Evolutionary conservation across 1,284 basidiomycete species (phyloP).

Genomic region (Xerocomus cyaneibrunnescens): DNA sequence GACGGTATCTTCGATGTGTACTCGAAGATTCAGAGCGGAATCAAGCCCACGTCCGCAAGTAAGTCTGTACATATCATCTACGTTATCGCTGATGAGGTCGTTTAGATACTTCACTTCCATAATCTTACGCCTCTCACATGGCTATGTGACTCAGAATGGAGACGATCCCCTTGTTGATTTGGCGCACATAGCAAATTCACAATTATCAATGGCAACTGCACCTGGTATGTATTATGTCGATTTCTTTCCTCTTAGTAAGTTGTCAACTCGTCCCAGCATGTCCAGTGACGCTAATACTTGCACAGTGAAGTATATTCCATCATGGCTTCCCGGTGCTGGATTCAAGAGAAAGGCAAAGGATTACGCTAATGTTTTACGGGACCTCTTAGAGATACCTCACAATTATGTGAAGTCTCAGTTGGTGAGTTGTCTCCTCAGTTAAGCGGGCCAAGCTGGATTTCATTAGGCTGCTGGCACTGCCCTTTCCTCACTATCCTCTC

Average conservation of each 20-base stretch:
- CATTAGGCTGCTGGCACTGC: conserved; percentile 47
- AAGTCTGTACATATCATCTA: background rate
- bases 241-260: conserved; percentile 15
- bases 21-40: conserved; percentile 9
- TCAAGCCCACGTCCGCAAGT: conserved; percentile 22
- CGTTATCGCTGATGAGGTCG: background rate
- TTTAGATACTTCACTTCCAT: conserved; percentile 20
- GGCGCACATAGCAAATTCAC: conserved; percentile 17
- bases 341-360: conserved; percentile 50
- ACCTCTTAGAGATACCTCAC: conserved; percentile 51
- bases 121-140: conserved; percentile 22
- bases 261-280: background rate
- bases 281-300: background rate
- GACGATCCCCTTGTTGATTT: conserved; percentile 23
- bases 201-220: conserved; percentile 14
- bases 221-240: conserved; percentile 20
- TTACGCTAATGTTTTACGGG: conserved; percentile 45
- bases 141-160: conserved; percentile 16
- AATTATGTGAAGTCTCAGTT: conserved; percentile 57
- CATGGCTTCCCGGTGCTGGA: conserved; percentile 59
- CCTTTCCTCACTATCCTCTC: conserved; percentile 46
- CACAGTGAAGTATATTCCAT: conserved; percentile 54
- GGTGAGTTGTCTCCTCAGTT: conserved; percentile 12
- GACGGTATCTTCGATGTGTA: conserved; percentile 10
- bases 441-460: background rate